Evolutionary conservation across 208 protist species (phyloP).

Genomic region (Crithidia acanthocephali): DNA sequence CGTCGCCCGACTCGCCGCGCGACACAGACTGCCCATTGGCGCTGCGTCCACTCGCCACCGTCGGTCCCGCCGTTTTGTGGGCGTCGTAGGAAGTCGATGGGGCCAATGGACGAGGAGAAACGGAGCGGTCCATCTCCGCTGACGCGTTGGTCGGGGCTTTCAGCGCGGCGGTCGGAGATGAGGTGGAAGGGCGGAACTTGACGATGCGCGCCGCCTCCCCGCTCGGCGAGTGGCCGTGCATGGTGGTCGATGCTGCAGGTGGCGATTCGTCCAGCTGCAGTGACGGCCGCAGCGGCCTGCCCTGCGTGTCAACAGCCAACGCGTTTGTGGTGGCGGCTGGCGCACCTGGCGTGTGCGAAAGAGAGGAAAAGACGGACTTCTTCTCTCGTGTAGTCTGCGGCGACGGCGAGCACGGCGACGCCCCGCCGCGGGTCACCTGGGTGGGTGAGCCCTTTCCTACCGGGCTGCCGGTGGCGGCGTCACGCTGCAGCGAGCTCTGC

Average conservation of each 20-base stretch:
- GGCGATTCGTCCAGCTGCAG: not conserved
- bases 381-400: slow-evolving; percentile 2
- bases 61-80: not conserved
- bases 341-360: not conserved
- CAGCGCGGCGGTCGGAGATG: not conserved
- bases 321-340: not conserved
- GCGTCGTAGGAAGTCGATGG: not conserved
- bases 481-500: not conserved
- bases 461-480: not conserved
- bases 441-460: not conserved
- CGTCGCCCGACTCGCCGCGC: slow-evolving; percentile 7
- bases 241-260: not conserved
- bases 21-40: not conserved
- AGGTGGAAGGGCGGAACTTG: slow-evolving; percentile 3
- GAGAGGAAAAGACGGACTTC: not conserved
- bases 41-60: not conserved
- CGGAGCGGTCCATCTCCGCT: not conserved
- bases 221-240: not conserved
- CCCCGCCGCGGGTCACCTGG: not conserved
- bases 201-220: not conserved
- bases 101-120: not conserved
- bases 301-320: slow-evolving; percentile 1
- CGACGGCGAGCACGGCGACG: not conserved
- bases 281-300: slow-evolving; percentile 1
- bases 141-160: not conserved